Conservation (phyloP, 1,284 basidiomycete species). For the Cystobasidiaceae sp. region DNA sequence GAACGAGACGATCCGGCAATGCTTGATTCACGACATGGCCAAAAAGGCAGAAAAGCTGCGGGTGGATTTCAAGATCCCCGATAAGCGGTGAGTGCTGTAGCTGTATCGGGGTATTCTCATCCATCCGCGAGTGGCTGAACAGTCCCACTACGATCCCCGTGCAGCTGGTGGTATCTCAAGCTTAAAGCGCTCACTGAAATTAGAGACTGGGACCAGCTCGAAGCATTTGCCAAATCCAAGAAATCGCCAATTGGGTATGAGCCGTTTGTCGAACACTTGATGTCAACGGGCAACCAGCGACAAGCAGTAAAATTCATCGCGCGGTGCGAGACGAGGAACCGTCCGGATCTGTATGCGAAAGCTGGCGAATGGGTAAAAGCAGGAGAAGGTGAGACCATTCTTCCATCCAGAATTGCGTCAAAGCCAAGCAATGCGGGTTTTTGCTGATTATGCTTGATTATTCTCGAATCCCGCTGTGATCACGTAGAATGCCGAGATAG, state of each 20-base stretch:
- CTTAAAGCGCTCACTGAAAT: constrained; percentile 70
- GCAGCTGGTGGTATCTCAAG: constrained; percentile 87
- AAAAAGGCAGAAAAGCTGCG: constrained; percentile 83
- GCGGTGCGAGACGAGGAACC: constrained; percentile 72
- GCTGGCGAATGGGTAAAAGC: constrained; percentile 85
- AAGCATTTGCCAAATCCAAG: constrained; percentile 73
- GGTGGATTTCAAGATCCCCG: constrained; percentile 80
- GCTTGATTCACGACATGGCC: constrained; percentile 67
- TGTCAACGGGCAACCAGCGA: constrained; percentile 63
- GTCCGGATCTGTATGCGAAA: constrained; percentile 76
- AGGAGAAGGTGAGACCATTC: constrained; percentile 54
- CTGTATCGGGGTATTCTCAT: constrained; percentile 44
- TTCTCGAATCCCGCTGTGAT: not conserved
- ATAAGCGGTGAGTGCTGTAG: constrained; percentile 69
- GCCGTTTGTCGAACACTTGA: constrained; percentile 75
- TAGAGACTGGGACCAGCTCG: constrained; percentile 76
- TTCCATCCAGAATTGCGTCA: too few relatives aligned
- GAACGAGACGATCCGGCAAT: constrained; percentile 71
- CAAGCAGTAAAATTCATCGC: constrained; percentile 71
- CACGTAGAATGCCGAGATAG: constrained; percentile 24
- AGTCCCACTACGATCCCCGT: constrained; percentile 11
- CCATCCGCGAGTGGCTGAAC: not conserved
- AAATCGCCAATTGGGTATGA: constrained; percentile 94
- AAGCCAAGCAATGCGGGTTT: not conserved
- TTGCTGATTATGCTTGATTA: not conserved